A percentile compares a stretch with the other conserved stretches of the same genome.
These are phyloP conservation scores for Stagonosporopsis cucurbitacearum DNA, from an alignment of 2,329 filamentous ascomycete species.

Conservation along the genomic window DNA sequence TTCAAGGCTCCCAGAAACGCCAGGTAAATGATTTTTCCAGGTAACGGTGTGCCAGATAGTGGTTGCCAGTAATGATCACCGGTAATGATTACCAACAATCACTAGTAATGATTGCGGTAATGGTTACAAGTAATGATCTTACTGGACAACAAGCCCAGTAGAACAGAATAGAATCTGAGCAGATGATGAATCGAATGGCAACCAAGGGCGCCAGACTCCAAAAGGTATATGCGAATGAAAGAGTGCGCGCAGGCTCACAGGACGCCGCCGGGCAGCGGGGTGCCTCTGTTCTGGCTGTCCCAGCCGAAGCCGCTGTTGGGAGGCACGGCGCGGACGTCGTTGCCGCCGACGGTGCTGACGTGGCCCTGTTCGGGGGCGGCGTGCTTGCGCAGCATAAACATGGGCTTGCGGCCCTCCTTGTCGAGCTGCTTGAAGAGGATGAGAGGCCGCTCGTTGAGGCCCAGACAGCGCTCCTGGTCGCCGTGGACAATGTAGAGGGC, in stretches of 20 bases:
- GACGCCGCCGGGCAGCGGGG: slow-evolving; percentile 35
- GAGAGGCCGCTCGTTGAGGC: slow-evolving; percentile 88
- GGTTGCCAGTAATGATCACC: no score
- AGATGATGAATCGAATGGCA: no score
- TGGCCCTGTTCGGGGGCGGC: slow-evolving; percentile 61
- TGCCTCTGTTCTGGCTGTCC: slow-evolving; percentile 33
- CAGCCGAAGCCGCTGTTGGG: slow-evolving; percentile 32
- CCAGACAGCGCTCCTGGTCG: slow-evolving; percentile 94
- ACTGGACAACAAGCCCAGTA: no score
- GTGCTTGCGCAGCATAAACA: slow-evolving; percentile 92
- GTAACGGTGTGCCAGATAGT: no score
- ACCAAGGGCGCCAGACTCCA: slow-evolving; percentile 16
- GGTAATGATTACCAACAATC: no score
- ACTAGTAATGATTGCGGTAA: no score
- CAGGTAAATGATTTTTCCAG: slow-evolving; percentile 17
- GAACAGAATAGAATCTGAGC: no score
- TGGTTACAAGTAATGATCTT: no score
- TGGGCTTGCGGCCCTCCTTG: slow-evolving; percentile 95
- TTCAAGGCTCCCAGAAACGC: slow-evolving; percentile 15
- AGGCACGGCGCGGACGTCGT: slow-evolving; percentile 37
- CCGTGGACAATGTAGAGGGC: slow-evolving; percentile 98
- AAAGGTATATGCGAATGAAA: not conserved
- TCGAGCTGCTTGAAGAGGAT: slow-evolving; percentile 98
- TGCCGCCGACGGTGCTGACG: slow-evolving; percentile 49
- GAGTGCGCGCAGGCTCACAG: slow-evolving; percentile 11